phyloP scores from a whole-genome alignment of 2,329 filamentous ascomycete species.

The Pezicula radicicola region DNA sequence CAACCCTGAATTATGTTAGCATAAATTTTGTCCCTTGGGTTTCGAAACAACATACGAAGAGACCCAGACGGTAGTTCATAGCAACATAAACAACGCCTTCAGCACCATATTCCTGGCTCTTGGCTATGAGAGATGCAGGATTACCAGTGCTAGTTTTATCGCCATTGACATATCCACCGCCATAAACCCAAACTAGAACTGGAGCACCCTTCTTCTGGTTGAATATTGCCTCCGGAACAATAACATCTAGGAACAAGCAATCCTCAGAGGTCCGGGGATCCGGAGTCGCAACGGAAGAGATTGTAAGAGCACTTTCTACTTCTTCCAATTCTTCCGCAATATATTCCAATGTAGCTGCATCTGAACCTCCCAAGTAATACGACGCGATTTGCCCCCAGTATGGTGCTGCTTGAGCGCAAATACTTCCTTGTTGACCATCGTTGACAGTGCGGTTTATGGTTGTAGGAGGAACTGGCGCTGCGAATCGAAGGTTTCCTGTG shows the following conservation, averaged over 20 bases:
- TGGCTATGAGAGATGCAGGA: constrained; percentile 33
- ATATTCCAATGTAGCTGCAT: constrained; percentile 1
- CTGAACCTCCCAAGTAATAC: constrained; percentile 8
- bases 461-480: constrained; percentile 30
- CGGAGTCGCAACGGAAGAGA: constrained; percentile 6
- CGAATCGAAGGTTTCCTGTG: constrained; percentile 38
- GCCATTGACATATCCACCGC: constrained; percentile 40
- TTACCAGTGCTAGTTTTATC: constrained; percentile 34
- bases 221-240: constrained; percentile 36
- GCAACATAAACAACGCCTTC: constrained; percentile 30
- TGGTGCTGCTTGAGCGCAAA: constrained; percentile 34
- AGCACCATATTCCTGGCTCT: constrained; percentile 22
- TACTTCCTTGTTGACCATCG: constrained; percentile 25
- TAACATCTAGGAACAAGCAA: constrained; percentile 46
- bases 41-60: constrained; percentile 14
- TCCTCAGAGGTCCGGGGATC: constrained; percentile 31
- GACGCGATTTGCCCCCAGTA: constrained; percentile 31
- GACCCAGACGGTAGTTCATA: constrained; percentile 31
- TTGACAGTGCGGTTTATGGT: constrained; percentile 21
- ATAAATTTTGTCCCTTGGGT: too few species aligned
- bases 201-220: constrained; percentile 8
- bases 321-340: too few species aligned
- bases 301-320: neutral
- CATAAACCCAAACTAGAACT: constrained; percentile 44
- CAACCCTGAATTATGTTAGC: constrained; percentile 25